These are phyloP conservation scores for Pichia exigua DNA, from an alignment of 805 yeast species.

Conservation along the genomic window DNA sequence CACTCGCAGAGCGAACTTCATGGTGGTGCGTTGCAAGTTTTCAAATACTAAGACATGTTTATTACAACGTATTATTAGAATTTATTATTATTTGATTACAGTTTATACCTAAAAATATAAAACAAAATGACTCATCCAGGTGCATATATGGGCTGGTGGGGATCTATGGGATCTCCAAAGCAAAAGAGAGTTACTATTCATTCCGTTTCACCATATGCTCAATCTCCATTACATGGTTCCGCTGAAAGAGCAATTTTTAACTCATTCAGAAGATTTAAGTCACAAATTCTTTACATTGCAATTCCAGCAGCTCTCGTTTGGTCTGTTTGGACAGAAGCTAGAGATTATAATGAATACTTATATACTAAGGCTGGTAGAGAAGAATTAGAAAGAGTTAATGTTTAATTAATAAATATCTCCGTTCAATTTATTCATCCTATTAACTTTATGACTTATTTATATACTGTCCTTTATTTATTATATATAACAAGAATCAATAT, in stretches of 20 bases:
- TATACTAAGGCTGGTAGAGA: slow-evolving; percentile 98
- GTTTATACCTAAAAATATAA: background rate
- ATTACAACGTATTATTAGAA: background rate
- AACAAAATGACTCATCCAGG: slow-evolving; percentile 37
- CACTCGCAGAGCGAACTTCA: background rate
- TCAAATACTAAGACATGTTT: background rate
- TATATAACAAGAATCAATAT: background rate
- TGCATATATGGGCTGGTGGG: slow-evolving; percentile 98
- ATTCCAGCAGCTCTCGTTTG: slow-evolving; percentile 77
- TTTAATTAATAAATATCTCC: slow-evolving; percentile 13
- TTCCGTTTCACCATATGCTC: slow-evolving; percentile 90
- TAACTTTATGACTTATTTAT: background rate
- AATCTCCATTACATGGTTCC: slow-evolving; percentile 83
- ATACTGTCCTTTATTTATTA: background rate
- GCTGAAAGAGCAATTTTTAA: slow-evolving; percentile 83
- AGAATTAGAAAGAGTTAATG: slow-evolving; percentile 66
- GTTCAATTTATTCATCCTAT: background rate
- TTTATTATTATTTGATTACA: too few species aligned
- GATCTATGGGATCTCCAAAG: slow-evolving; percentile 75
- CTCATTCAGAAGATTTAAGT: slow-evolving; percentile 86
- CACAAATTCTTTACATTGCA: slow-evolving; percentile 70
- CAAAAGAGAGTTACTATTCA: slow-evolving; percentile 84
- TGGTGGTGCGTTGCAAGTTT: background rate
- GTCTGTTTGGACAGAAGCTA: slow-evolving; percentile 80
- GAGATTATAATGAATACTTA: slow-evolving; percentile 86